A percentile compares a stretch with the other conserved stretches of the same genome.
Conservation (phyloP, 306 rosid species). For the Vigna reflexopilosa region DNA sequence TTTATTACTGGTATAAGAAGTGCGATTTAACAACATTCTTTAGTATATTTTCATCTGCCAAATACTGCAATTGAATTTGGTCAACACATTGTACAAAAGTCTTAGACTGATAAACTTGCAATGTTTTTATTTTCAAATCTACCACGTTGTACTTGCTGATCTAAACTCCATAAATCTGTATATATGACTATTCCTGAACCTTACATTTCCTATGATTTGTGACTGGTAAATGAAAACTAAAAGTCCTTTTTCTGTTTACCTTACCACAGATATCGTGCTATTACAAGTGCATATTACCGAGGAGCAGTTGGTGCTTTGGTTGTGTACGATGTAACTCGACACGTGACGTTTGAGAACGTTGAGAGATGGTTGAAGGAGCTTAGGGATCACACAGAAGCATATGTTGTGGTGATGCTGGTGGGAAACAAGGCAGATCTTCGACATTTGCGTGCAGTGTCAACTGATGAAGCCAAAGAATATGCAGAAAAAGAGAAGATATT, state of each 20-base stretch:
- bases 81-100: neutral
- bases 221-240: neutral
- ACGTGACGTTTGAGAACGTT: slow-evolving; percentile 73
- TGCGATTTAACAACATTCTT: neutral
- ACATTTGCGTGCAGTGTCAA: slow-evolving; percentile 67
- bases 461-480: slow-evolving; percentile 62
- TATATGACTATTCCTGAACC: neutral
- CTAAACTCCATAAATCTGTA: neutral
- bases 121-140: neutral
- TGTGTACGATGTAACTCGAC: slow-evolving; percentile 77
- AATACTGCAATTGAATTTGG: neutral
- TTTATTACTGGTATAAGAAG: neutral
- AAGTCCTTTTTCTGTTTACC: neutral
- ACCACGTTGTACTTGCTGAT: neutral
- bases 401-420: slow-evolving; percentile 78
- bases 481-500: slow-evolving; percentile 71
- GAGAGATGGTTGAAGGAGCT: slow-evolving; percentile 90
- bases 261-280: slow-evolving; percentile 71
- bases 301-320: slow-evolving; percentile 90
- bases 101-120: neutral
- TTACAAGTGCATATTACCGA: slow-evolving; percentile 83
- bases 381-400: slow-evolving; percentile 76
- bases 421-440: slow-evolving; percentile 86
- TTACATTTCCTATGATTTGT: neutral
- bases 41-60: neutral